These are phyloP conservation scores for Phalaenopsis hybrid DNA, from an alignment of 116 monocot genomes.

Conservation along the genomic window DNA sequence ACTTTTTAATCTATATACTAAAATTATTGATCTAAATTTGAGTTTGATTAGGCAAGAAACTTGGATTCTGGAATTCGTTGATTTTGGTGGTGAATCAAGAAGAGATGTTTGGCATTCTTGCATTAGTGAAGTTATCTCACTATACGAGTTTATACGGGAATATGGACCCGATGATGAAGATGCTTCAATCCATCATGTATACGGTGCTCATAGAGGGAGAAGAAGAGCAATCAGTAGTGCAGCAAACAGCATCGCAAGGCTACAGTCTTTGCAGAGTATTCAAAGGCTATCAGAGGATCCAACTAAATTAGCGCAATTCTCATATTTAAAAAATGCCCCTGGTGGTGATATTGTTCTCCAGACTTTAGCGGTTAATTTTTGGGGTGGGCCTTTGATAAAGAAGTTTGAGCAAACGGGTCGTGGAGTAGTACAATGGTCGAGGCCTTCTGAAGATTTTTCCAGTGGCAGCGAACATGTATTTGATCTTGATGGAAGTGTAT, in stretches of 20 bases:
- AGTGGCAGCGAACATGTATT: slow-evolving; percentile 30
- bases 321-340: slow-evolving; percentile 66
- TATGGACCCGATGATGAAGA: slow-evolving; percentile 78
- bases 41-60: slow-evolving; percentile 38
- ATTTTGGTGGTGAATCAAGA: slow-evolving; percentile 90
- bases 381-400: slow-evolving; percentile 75
- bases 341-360: slow-evolving; percentile 91
- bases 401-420: slow-evolving; percentile 29
- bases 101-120: slow-evolving; percentile 96
- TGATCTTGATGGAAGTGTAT: slow-evolving; percentile 90
- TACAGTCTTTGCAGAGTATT: slow-evolving; percentile 79
- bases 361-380: slow-evolving; percentile 80
- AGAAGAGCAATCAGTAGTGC: slow-evolving; percentile 58
- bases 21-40: slow-evolving; percentile 9
- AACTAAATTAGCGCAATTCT: slow-evolving; percentile 71
- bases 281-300: slow-evolving; percentile 78
- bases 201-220: slow-evolving; percentile 75
- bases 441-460: slow-evolving; percentile 34
- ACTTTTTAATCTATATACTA: neutral
- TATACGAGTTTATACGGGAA: slow-evolving; percentile 72
- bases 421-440: slow-evolving; percentile 18
- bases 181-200: slow-evolving; percentile 62
- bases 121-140: slow-evolving; percentile 70
- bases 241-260: slow-evolving; percentile 71
- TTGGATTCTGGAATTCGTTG: slow-evolving; percentile 88